Evolutionary conservation across 768 basidiomycete species (phyloP), one percentile per base, ranked within the genome.

Genomic region (Psilocybe tampanensis): DNA sequence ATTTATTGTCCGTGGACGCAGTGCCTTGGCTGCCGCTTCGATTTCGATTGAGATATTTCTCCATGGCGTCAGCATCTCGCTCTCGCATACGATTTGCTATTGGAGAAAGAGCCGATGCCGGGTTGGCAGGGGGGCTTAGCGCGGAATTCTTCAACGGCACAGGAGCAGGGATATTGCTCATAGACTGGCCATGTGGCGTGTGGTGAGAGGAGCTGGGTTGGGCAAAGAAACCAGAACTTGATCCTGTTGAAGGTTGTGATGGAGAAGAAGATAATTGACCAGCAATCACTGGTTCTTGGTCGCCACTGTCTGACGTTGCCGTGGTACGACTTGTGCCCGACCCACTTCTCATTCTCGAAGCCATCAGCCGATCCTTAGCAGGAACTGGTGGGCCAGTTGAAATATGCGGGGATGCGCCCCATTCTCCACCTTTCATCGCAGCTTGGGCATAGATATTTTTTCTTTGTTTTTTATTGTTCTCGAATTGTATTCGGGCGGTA

Each of bases 1-100:
- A 89, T 68, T 76, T 84, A 60, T 80, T 84, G 64, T 91, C 89
- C 13, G 88, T 88, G 1, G 89, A 90, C 18, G 87, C 79, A 22
- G 86, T 87, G 43, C 84, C 86, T 54, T 80, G 85, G 64, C 90
- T 92, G 48, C 89, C 92, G 67, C 91, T 94, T 55, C 92, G 83
- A 75, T 90, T 90, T 55, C 92, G 83, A 59, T 83, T 79, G 68
- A 92, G 78, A 68, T 92, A 94, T 65, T 92, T 90, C 69, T 92
- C 91, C 79, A 90, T 91, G 34, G 92, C 93, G 67, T 89, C 89
- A 18, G 92, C 92, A 67, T 94, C 92, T 55, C 86, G 81, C 72
- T 92, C 89, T 62, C 86, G 84, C 80, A 94, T 87, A 32, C 91
- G 88, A 63, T 77, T 88, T 24, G 87, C 89, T 55, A 94, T 82